Evolutionary conservation across 2,329 filamentous ascomycete species (phyloP).

Genomic region (Colletotrichum sp.): DNA sequence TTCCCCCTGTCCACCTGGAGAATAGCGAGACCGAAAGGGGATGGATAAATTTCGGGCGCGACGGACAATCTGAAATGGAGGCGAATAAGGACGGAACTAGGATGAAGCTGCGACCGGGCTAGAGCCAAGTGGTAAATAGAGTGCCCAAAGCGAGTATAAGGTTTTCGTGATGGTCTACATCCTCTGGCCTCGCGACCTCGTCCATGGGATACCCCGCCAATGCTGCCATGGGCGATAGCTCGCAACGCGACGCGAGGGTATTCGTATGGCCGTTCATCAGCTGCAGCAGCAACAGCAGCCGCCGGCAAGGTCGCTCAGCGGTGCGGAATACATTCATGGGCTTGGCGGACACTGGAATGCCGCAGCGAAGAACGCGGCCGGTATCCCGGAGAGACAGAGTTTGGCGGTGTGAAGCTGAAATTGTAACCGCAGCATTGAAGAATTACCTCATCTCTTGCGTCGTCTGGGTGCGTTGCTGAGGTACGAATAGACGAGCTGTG

Average conservation of each 20-base stretch:
- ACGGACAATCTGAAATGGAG: neutral
- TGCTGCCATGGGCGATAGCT: neutral
- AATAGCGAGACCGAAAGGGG: neutral
- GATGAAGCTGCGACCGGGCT: neutral
- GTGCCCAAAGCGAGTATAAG: conserved; percentile 9
- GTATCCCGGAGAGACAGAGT: neutral
- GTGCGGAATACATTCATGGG: neutral
- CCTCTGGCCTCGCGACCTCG: neutral
- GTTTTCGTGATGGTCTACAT: conserved; percentile 2
- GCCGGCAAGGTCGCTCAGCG: neutral
- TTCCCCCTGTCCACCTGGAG: neutral
- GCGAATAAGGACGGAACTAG: neutral
- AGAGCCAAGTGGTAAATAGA: neutral
- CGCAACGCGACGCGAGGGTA: neutral
- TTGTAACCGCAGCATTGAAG: neutral
- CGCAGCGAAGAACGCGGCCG: neutral
- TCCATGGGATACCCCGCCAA: neutral
- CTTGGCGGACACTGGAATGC: neutral
- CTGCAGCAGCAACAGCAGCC: neutral
- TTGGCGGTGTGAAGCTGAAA: neutral
- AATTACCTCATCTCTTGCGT: neutral
- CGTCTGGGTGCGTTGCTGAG: neutral
- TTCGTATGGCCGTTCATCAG: neutral
- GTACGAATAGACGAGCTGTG: neutral
- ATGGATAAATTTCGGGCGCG: neutral